phyloP scores from a whole-genome alignment of 2,329 filamentous ascomycete genomes.

The Cladosporium cucumerinum region DNA sequence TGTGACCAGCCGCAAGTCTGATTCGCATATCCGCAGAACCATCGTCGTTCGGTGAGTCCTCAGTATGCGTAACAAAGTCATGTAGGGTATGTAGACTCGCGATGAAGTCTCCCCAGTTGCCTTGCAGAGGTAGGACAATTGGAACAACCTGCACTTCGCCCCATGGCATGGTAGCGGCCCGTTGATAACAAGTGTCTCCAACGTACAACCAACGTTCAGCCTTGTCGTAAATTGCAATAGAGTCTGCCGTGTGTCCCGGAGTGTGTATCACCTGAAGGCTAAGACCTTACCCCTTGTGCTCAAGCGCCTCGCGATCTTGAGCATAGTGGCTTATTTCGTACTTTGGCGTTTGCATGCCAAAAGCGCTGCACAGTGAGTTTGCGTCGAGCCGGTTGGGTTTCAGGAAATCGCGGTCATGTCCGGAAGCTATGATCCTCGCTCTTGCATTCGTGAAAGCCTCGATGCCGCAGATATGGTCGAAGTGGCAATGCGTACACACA shows the following conservation, averaged over 20 bases:
- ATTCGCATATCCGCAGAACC: not conserved
- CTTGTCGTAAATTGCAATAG: constrained; percentile 45
- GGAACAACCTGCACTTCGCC: constrained; percentile 6
- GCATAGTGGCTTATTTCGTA: constrained; percentile 45
- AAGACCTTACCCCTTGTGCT: constrained; percentile 24
- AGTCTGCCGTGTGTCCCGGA: constrained; percentile 48
- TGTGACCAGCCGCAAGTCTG: constrained; percentile 1
- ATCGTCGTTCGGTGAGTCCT: not conserved
- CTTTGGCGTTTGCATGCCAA: constrained; percentile 37
- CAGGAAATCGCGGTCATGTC: constrained; percentile 9
- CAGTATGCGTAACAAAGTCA: not conserved
- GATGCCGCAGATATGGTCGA: constrained; percentile 19
- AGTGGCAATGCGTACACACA: constrained; percentile 18
- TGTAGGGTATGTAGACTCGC: not conserved
- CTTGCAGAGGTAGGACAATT: constrained; percentile 3
- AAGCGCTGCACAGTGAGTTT: constrained; percentile 42
- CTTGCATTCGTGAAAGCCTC: constrained; percentile 8
- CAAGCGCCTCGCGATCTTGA: constrained; percentile 36
- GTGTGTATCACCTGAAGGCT: constrained; percentile 45
- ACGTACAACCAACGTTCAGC: constrained; percentile 45
- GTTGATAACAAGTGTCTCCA: constrained; percentile 45
- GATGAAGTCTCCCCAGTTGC: not conserved
- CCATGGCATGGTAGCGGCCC: constrained; percentile 9
- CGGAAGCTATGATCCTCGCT: constrained; percentile 13
- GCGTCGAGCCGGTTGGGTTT: constrained; percentile 28